Base-by-base conservation (phyloP, 1,284 basidiomycete species). In the Boletus hoseneyae region DNA sequence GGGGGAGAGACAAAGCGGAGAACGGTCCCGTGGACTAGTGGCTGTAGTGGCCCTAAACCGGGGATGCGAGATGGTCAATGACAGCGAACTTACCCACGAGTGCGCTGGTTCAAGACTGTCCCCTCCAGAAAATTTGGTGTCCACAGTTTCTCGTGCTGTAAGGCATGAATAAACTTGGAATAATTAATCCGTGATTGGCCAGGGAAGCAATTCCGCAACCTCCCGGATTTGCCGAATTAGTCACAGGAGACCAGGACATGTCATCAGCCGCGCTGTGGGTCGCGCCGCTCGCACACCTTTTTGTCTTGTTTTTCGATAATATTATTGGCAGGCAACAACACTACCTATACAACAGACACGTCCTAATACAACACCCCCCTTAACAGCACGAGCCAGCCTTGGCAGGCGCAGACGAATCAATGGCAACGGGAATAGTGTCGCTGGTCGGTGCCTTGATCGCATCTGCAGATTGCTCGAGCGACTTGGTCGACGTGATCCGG, bases 121-220 rank as follows among this genome's bases (percentile, higher is more conserved):
- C 85, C 86, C 87, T 89, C 85, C 85, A 81, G 87, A 89, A 87
- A 89, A 89, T 83, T 89, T 89, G 85, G 87, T 85, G 68, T 76
- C 79, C 82, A 79, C 76, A 78, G 74, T 73, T 68, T 75, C 72
- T 75, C 79, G 73, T 69, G 53, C 67, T 76, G 80, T 71, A 89
- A 83, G 78, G 70, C 30, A 64, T 78, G 82, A 75, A 54, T 62
- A 45, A 70, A 72, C 76, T 79, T 80, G 83, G 85, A 84, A 83
- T 89, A 89, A 88, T 85, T 66, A 70, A 82, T 70, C 77, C 83
- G 79, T 81, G 83, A 82, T 78, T 73, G 82, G 79, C 82, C 82
- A 90, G 87, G 86, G 83, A 88, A 90, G 87, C 74, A 83, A 90
- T 90, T 88, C 82, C 80, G 87, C 87, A 90, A 82, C 79, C 81